Evolutionary conservation across 768 basidiomycete species (phyloP).

Genomic region (Leccinum obscurum): DNA sequence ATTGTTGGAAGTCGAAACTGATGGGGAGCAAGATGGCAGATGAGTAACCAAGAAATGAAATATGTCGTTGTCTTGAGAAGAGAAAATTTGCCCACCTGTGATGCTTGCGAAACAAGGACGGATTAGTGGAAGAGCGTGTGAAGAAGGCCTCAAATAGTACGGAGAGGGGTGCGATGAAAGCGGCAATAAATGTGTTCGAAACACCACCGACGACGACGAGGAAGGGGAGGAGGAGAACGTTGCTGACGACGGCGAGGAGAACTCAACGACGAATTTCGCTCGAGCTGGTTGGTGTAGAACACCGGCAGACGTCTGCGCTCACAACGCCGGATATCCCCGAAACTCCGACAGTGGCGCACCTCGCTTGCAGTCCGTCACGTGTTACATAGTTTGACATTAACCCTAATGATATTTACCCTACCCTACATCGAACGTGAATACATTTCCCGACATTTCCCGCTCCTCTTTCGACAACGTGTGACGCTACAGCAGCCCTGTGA

Average conservation of each 20-base stretch:
- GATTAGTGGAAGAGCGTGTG: constrained; percentile 8
- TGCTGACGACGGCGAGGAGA: constrained; percentile 3
- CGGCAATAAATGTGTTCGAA: constrained; percentile 9
- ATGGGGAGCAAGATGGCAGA: neutral
- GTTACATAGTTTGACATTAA: neutral
- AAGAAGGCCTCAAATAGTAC: constrained; percentile 15
- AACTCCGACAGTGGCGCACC: constrained; percentile 32
- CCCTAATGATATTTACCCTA: neutral
- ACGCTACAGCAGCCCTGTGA: neutral
- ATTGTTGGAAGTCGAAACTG: constrained; percentile 38
- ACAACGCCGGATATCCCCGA: constrained; percentile 27
- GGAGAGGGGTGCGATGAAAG: constrained; percentile 14
- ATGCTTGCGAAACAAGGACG: constrained; percentile 31
- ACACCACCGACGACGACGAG: constrained; percentile 12
- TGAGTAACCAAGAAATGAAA: constrained; percentile 1
- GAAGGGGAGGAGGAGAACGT: constrained; percentile 9
- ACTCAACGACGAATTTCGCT: constrained; percentile 12
- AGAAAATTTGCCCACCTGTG: constrained; percentile 32
- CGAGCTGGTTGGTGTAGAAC: constrained; percentile 11
- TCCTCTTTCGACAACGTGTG: neutral
- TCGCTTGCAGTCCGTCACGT: neutral
- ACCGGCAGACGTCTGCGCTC: constrained; percentile 11
- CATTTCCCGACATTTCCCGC: neutral
- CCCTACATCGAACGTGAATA: neutral
- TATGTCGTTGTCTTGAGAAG: constrained; percentile 11